Evolutionary conservation across 2,329 filamentous ascomycete genomes (phyloP).

Genomic region (Diaporthe velutina): DNA sequence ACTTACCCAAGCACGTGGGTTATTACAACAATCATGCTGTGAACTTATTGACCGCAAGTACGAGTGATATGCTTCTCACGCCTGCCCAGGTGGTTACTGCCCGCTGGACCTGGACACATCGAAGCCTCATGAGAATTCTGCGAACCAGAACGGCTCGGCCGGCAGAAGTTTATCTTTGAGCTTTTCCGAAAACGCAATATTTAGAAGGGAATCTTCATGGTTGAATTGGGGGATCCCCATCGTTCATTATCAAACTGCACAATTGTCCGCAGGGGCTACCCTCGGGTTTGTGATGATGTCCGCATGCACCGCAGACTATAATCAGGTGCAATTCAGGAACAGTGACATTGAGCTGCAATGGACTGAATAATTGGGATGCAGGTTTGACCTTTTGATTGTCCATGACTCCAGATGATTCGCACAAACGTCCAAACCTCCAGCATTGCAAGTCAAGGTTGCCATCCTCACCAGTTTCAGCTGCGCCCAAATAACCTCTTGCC

Average conservation of each 20-base stretch:
- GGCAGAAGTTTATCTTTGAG: not conserved
- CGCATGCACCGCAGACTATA: rapidly evolving
- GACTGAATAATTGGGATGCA: too few relatives aligned
- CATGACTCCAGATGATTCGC: not conserved
- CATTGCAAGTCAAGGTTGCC: not conserved
- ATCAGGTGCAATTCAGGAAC: not conserved
- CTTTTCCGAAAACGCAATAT: not conserved
- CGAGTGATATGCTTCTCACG: not conserved
- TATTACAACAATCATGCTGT: not conserved
- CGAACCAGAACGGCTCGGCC: not conserved
- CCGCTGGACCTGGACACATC: not conserved
- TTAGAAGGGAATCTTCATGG: too few relatives aligned
- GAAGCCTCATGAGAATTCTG: not conserved
- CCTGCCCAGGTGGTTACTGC: not conserved
- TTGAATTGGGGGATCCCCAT: too few relatives aligned
- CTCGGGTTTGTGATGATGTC: not conserved
- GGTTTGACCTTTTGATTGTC: not conserved
- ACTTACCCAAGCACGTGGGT: not conserved
- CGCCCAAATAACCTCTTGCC: too few relatives aligned
- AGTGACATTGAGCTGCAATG: not conserved
- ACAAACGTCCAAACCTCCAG: too few relatives aligned
- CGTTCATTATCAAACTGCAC: not conserved
- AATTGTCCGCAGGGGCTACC: not conserved
- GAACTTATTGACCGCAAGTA: not conserved
- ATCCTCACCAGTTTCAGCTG: too few relatives aligned